Evolutionary conservation across 169 alveolate genomes (phyloP).

Genomic region (Cyclospora cayetanensis): DNA sequence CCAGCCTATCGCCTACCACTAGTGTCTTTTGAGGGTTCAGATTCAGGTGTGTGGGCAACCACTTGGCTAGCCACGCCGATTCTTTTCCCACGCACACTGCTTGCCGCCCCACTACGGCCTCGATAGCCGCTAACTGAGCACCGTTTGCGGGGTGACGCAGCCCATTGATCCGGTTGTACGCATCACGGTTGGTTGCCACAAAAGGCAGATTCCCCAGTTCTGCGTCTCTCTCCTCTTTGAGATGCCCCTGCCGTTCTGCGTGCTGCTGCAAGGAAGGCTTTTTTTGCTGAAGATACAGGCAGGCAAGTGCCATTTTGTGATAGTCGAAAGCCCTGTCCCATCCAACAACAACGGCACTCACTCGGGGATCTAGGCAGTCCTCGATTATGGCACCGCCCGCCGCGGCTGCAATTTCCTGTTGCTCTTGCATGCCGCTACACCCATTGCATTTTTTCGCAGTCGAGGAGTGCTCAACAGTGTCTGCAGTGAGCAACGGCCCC

Average conservation of each 20-base stretch:
- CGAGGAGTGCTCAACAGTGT: too few relatives aligned
- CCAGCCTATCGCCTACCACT: constrained; percentile 71
- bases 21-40: neutral
- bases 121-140: neutral
- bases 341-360: constrained; percentile 41
- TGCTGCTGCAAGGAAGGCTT: neutral
- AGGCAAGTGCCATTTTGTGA: neutral
- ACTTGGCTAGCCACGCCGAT: neutral
- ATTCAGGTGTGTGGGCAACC: neutral
- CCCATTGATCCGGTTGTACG: neutral
- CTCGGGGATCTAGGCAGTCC: neutral
- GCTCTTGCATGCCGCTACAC: too few relatives aligned
- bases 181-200: constrained; percentile 36
- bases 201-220: neutral
- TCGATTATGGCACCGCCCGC: neutral
- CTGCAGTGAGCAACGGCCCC: neutral
- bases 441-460: too few relatives aligned
- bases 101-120: neutral
- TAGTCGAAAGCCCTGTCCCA: constrained; percentile 14
- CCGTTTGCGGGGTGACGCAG: constrained; percentile 32
- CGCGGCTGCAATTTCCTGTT: too few relatives aligned
- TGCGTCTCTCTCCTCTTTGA: neutral
- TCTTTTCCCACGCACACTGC: constrained; percentile 39
- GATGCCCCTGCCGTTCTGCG: neutral
- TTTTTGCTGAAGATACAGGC: neutral